A percentile compares a stretch with the other conserved stretches of the same genome.
Evolutionary conservation across 2,329 filamentous ascomycete species (phyloP).

Genomic region (Cytospora piceae): DNA sequence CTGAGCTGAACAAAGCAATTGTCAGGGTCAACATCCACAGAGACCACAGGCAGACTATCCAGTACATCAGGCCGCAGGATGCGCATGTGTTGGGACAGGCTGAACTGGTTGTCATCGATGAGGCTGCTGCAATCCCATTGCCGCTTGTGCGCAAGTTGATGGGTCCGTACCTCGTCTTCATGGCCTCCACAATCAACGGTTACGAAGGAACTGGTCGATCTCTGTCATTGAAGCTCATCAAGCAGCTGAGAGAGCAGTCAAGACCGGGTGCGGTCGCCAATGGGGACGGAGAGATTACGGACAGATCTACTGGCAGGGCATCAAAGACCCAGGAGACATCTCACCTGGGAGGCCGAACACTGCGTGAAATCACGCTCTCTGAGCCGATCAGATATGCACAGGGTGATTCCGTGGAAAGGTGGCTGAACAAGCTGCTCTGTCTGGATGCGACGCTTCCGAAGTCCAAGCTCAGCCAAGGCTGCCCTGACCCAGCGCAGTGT

Average conservation of each 20-base stretch:
- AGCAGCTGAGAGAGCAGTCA: conserved; percentile 93
- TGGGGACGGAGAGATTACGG: conserved; percentile 69
- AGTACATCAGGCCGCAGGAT: conserved; percentile 97
- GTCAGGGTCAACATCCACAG: conserved; percentile 95
- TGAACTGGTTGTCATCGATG: conserved; percentile 93
- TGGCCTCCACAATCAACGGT: conserved; percentile 98
- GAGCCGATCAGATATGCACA: conserved; percentile 95
- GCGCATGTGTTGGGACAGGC: conserved; percentile 93
- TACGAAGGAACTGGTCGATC: conserved; percentile 97
- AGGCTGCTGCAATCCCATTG: conserved; percentile 93
- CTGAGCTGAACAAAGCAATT: conserved; percentile 98
- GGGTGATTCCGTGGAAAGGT: conserved; percentile 90
- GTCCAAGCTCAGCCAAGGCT: conserved; percentile 74
- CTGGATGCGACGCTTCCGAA: conserved; percentile 89
- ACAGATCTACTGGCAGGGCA: conserved; percentile 77
- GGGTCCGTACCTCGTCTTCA: conserved; percentile 96
- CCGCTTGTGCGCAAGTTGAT: conserved; percentile 92
- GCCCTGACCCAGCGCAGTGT: conserved; percentile 88
- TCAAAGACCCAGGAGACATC: conserved; percentile 65
- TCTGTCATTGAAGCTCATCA: conserved; percentile 92
- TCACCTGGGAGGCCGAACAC: conserved; percentile 67
- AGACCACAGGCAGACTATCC: conserved; percentile 94
- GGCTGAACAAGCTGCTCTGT: conserved; percentile 92
- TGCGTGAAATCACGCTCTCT: conserved; percentile 88
- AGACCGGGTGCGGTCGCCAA: conserved; percentile 61